A percentile compares a stretch with the other conserved stretches of the same genome.
Conservation (phyloP, 1,139 yeast species). For the Diutina mesorugosa region DNA sequence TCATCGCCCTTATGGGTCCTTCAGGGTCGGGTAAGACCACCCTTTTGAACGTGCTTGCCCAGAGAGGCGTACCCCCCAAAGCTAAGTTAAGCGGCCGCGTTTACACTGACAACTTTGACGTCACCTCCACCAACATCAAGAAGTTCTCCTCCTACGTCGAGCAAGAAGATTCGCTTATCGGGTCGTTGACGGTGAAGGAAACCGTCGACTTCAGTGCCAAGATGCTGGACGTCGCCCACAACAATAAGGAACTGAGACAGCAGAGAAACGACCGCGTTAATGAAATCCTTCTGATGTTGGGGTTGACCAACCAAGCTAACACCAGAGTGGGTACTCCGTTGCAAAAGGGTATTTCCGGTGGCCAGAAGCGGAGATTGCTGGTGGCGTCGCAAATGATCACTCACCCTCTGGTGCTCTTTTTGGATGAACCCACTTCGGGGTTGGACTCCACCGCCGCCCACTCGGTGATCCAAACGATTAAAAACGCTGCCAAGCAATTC, state of each 20-base stretch:
- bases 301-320: conserved; percentile 67
- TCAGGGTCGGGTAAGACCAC: conserved; percentile 84
- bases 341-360: conserved; percentile 75
- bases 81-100: neutral
- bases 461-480: conserved; percentile 15
- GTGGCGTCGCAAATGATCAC: conserved; percentile 69
- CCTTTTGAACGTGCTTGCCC: conserved; percentile 51
- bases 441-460: conserved; percentile 75
- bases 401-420: conserved; percentile 63
- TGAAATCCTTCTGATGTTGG: conserved; percentile 46
- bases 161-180: conserved; percentile 63
- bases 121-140: conserved; percentile 26
- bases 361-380: conserved; percentile 73
- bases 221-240: conserved; percentile 12
- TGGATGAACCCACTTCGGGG: conserved; percentile 92
- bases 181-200: conserved; percentile 65
- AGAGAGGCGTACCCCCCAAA: conserved; percentile 25
- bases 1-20: conserved; percentile 86
- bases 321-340: conserved; percentile 62
- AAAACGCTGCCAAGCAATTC: neutral
- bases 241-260: neutral
- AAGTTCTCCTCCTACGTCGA: conserved; percentile 58
- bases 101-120: conserved; percentile 19
- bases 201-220: conserved; percentile 63
- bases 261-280: conserved; percentile 18